A percentile compares a stretch with the other conserved stretches of the same genome.
Evolutionary conservation across 495 filamentous ascomycete species (phyloP).

Genomic region (Jackrogersella minutella): DNA sequence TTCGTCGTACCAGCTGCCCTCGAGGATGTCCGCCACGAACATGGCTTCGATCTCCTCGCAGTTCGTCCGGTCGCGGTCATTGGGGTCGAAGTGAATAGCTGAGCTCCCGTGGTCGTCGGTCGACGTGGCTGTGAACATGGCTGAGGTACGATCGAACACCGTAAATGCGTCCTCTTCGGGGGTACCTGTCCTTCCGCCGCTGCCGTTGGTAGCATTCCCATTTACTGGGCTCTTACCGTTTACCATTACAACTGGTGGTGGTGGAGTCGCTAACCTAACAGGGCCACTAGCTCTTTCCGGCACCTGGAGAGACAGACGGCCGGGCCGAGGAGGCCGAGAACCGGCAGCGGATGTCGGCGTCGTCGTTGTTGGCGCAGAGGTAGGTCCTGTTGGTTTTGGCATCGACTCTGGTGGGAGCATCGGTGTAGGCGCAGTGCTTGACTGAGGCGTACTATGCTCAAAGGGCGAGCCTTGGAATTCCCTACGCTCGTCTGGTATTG

Average conservation of each 20-base stretch:
- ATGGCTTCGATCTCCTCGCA: slow-evolving; percentile 55
- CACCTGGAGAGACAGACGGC: slow-evolving; percentile 79
- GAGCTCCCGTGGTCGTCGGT: slow-evolving; percentile 19
- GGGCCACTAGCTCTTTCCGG: slow-evolving; percentile 76
- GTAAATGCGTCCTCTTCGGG: slow-evolving; percentile 31
- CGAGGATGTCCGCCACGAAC: slow-evolving; percentile 54
- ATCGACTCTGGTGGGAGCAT: slow-evolving; percentile 42
- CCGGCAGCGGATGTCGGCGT: slow-evolving; percentile 38
- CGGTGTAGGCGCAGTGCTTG: slow-evolving; percentile 25
- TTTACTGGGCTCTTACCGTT: slow-evolving; percentile 63
- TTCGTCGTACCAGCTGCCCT: slow-evolving; percentile 54
- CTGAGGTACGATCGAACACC: slow-evolving; percentile 38
- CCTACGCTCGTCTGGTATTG: slow-evolving; percentile 70
- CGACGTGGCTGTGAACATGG: slow-evolving; percentile 29
- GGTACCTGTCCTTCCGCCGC: slow-evolving; percentile 21
- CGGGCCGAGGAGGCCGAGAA: slow-evolving; percentile 49
- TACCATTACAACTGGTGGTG: slow-evolving; percentile 65
- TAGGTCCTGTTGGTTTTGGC: slow-evolving; percentile 40
- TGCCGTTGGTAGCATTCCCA: slow-evolving; percentile 15
- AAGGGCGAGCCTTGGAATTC: slow-evolving; percentile 45
- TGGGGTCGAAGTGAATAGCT: slow-evolving; percentile 34
- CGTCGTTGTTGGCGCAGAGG: slow-evolving; percentile 24
- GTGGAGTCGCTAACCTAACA: slow-evolving; percentile 81
- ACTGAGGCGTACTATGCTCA: slow-evolving; percentile 28
- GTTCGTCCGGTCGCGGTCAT: slow-evolving; percentile 54